These are phyloP conservation scores for Hortaea werneckii DNA, from an alignment of 2,329 filamentous ascomycete genomes.

Conservation along the genomic window DNA sequence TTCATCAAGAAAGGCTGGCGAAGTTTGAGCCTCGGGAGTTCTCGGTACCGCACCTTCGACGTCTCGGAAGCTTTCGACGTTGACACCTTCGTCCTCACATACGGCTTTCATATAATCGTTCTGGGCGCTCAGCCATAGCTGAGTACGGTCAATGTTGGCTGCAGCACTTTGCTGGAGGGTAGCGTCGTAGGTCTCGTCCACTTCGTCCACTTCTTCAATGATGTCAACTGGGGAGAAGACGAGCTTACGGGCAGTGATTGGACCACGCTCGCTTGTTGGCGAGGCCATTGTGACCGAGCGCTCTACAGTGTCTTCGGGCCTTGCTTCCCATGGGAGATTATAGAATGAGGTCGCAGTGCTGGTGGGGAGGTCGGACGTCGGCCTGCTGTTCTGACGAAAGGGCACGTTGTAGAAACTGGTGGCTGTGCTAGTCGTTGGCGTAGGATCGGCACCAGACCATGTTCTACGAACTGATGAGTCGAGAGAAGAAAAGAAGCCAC, in stretches of 20 bases:
- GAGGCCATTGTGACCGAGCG: conserved; percentile 53
- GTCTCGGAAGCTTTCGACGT: conserved; percentile 19
- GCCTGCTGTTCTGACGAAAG: conserved; percentile 45
- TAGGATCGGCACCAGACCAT: conserved; percentile 56
- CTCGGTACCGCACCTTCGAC: conserved; percentile 20
- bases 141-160: conserved; percentile 73
- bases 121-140: conserved; percentile 77
- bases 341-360: conserved; percentile 88
- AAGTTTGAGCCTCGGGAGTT: conserved; percentile 17
- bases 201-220: conserved; percentile 33
- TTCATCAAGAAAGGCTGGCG: conserved; percentile 10
- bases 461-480: conserved; percentile 62
- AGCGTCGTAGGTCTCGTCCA: conserved; percentile 61
- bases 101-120: conserved; percentile 49
- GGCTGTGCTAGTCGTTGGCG: conserved; percentile 80
- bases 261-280: conserved; percentile 29
- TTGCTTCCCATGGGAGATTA: conserved; percentile 58
- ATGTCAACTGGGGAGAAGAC: conserved; percentile 29
- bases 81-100: conserved; percentile 20
- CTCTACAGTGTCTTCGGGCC: conserved; percentile 44
- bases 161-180: conserved; percentile 62
- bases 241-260: conserved; percentile 54
- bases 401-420: conserved; percentile 84
- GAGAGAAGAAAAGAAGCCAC: conserved; percentile 82
- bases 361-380: conserved; percentile 52